Percentiles rank a stretch among this genome's conserved stretches.
Evolutionary conservation across 2,329 filamentous ascomycete species (phyloP).

Genomic region (Coniochaeta sp.): DNA sequence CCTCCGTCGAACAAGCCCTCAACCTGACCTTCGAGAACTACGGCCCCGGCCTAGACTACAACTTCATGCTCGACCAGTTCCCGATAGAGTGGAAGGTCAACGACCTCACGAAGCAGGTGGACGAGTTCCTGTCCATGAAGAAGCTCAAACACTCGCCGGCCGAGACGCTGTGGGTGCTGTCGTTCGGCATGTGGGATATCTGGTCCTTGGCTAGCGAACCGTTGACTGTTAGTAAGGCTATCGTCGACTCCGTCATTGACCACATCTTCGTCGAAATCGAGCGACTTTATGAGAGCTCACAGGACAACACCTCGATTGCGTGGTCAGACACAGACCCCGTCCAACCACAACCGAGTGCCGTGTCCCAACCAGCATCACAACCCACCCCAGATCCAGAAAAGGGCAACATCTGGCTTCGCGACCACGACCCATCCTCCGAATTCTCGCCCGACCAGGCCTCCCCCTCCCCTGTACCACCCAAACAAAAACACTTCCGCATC

Average conservation of each 20-base stretch:
- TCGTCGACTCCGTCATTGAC: conserved; percentile 28
- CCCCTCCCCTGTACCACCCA: too few species aligned
- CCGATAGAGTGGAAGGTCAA: conserved; percentile 28
- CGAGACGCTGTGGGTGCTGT: conserved; percentile 48
- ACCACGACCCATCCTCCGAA: conserved; percentile 7
- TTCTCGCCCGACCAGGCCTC: too few species aligned
- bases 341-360: background rate
- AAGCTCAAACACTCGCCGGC: conserved; percentile 24
- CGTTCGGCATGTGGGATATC: conserved; percentile 47
- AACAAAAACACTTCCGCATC: conserved; percentile 34
- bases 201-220: conserved; percentile 45
- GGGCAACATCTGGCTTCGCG: conserved; percentile 12
- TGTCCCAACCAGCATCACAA: conserved; percentile 1
- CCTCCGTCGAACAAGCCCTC: conserved; percentile 27
- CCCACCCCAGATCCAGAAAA: background rate
- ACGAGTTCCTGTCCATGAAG: conserved; percentile 34
- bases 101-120: conserved; percentile 38
- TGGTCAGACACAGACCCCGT: conserved; percentile 33
- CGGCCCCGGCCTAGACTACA: conserved; percentile 33
- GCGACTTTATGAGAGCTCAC: conserved; percentile 35
- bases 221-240: conserved; percentile 24
- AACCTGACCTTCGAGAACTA: conserved; percentile 22
- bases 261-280: conserved; percentile 40
- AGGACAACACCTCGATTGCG: conserved; percentile 33
- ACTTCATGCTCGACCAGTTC: conserved; percentile 34